Evolutionary conservation across 2,329 filamentous ascomycete species (phyloP), one percentile per base, ranked within the genome.

Genomic region (Fusarium verrucosum): DNA sequence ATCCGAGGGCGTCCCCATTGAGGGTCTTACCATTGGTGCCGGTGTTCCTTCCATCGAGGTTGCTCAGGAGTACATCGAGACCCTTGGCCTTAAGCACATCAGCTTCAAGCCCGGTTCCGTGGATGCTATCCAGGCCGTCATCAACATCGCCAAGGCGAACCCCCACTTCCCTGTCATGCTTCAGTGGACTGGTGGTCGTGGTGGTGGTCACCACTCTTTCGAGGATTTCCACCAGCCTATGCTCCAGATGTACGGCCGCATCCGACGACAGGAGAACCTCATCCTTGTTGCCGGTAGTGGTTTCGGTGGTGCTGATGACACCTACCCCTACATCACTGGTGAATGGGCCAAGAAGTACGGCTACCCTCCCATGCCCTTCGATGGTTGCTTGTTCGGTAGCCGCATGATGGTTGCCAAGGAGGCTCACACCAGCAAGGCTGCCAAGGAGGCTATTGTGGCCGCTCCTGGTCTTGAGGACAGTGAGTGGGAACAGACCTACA

Each of bases 321-420:
- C 92, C 1, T 96, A 96, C 74, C 93, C 93, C 10, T 97, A 97
- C 78, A 84, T 97, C 55, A 96, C 92, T 37, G 94, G 94, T 78
- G 83, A 86, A 47, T 97, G 94, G 94, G 90, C 93, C n/a, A 87
- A 85, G 76, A 89, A 89, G 72, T 96, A 89, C 72, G 92, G 92
- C 59, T 96, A 95, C 74, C 92, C 93, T 23, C 86, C 92, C 5
- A 97, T 97, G 94, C 94, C 94, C 13, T 97, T 94, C 73, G 94
- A 97, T 76, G 94, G 94, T 70, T 92, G 91, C 74, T 82, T 97
- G 65, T 95, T 97, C 70, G 94, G 92, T 70, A 95, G 91, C 77
- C 92, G 94, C 71, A 91, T 96, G 87, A 97, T 97, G 94, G 91
- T 94, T 47, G 90, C 94, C 58, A 94, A 95, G 80, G 94, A 97